Evolutionary conservation across 73 alveolate species (phyloP).

Genomic region (Uronychia binucleata): DNA sequence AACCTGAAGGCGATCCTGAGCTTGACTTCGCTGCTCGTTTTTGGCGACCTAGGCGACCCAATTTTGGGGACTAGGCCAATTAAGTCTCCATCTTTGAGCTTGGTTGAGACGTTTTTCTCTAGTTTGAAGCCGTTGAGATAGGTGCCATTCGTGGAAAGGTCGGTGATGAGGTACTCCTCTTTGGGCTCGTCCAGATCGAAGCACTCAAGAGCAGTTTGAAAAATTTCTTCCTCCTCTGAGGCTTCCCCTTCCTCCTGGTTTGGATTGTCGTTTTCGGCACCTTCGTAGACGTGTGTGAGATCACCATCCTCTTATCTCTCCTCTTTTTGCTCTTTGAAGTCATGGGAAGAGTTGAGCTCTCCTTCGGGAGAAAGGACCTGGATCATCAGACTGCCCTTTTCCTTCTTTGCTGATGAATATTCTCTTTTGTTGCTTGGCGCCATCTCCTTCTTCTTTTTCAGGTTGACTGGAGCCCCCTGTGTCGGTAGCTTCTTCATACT

Average conservation of each 20-base stretch:
- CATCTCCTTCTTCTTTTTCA: background rate
- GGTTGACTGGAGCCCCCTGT: background rate
- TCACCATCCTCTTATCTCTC: background rate
- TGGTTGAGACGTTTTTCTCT: background rate
- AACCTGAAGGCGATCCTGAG: background rate
- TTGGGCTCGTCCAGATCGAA: background rate
- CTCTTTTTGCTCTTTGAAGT: background rate
- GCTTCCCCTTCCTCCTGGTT: background rate
- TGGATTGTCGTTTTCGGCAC: background rate
- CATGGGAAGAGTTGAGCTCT: background rate
- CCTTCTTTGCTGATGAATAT: background rate
- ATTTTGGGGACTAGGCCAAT: background rate
- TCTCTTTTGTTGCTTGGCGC: background rate
- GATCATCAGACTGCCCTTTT: background rate
- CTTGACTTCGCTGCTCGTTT: background rate
- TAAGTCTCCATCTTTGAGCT: background rate
- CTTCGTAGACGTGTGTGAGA: background rate
- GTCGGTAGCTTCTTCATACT: background rate
- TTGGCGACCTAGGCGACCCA: background rate
- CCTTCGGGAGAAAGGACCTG: background rate
- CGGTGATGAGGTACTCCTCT: background rate
- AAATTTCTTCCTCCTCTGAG: background rate
- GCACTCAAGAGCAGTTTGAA: background rate
- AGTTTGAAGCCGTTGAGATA: background rate
- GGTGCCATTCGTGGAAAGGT: background rate